Percentiles rank a stretch among this genome's conserved stretches.
Conservation (phyloP, 768 basidiomycete species). For the Tubosaeta sp. region DNA sequence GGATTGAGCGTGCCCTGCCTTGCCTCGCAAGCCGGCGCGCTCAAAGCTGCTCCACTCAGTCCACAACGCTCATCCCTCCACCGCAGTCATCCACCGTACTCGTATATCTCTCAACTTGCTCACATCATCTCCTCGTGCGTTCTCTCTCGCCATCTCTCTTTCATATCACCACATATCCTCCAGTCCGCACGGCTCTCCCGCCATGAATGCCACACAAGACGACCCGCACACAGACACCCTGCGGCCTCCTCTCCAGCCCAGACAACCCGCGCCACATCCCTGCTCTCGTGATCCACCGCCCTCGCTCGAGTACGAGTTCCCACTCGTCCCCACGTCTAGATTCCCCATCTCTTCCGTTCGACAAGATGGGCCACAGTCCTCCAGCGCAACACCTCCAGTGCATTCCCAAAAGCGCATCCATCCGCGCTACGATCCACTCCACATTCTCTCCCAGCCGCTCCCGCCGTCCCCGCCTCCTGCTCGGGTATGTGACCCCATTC, state of each 20-base stretch:
- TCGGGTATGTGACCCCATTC: constrained; percentile 19
- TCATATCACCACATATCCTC: constrained; percentile 12
- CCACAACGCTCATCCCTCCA: not conserved
- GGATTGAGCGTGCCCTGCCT: constrained; percentile 32
- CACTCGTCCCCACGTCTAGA: constrained; percentile 18
- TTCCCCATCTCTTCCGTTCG: constrained; percentile 40
- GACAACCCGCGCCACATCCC: constrained; percentile 12
- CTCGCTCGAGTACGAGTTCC: constrained; percentile 22
- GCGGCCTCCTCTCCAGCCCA: constrained; percentile 16
- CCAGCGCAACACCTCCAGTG: constrained; percentile 17
- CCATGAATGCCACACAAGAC: constrained; percentile 14
- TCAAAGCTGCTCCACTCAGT: constrained; percentile 15
- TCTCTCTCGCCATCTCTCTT: not conserved
- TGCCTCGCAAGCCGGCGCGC: constrained; percentile 30
- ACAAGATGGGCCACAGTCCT: constrained; percentile 21
- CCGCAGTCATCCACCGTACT: not conserved
- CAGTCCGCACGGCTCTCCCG: constrained; percentile 12
- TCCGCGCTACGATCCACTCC: constrained; percentile 32
- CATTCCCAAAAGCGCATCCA: constrained; percentile 24
- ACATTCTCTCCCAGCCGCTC: constrained; percentile 22
- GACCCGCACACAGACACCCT: not conserved
- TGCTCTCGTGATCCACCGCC: constrained; percentile 8
- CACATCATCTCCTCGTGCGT: constrained; percentile 10
- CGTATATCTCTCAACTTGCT: constrained; percentile 6
- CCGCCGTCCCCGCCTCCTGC: constrained; percentile 14